A percentile compares a stretch with the other conserved stretches of the same genome.
phyloP scores from a whole-genome alignment of 2,329 filamentous ascomycete species.

The Penicillium sp. region DNA sequence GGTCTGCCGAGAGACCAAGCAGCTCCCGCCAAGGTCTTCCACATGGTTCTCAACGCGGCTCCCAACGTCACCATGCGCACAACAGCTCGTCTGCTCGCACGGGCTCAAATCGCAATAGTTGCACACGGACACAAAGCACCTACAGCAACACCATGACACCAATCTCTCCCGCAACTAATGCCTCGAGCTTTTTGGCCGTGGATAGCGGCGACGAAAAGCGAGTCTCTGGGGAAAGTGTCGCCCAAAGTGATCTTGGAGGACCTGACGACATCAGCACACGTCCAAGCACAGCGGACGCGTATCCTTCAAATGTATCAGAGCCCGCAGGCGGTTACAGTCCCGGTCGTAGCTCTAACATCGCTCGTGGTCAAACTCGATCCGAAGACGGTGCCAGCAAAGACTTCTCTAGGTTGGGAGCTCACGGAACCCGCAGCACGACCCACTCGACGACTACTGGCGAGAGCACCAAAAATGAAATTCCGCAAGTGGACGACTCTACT shows the following conservation, averaged over 20 bases:
- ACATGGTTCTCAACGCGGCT: slow-evolving; percentile 19
- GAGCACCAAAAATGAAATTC: slow-evolving; percentile 28
- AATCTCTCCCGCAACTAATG: slow-evolving; percentile 46
- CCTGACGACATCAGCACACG: slow-evolving; percentile 31
- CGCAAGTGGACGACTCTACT: slow-evolving; percentile 24
- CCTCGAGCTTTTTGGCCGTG: slow-evolving; percentile 45
- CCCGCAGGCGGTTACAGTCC: slow-evolving; percentile 25
- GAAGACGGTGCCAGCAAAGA: slow-evolving; percentile 29
- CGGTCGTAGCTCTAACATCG: slow-evolving; percentile 24
- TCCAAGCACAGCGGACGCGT: slow-evolving; percentile 33
- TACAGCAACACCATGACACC: slow-evolving; percentile 46
- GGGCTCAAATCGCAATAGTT: slow-evolving; percentile 39
- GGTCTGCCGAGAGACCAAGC: slow-evolving; percentile 27
- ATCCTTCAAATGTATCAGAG: slow-evolving; percentile 22
- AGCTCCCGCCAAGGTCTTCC: slow-evolving; percentile 31
- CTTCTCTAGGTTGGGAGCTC: slow-evolving; percentile 21
- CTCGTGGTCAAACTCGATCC: slow-evolving; percentile 15
- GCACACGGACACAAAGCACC: slow-evolving; percentile 43
- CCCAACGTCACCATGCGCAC: slow-evolving; percentile 33
- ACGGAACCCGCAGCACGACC: slow-evolving; percentile 28
- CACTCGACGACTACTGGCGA: slow-evolving; percentile 31
- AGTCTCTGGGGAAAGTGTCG: slow-evolving; percentile 28
- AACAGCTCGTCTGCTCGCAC: slow-evolving; percentile 37
- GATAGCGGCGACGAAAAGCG: slow-evolving; percentile 45
- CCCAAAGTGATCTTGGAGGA: slow-evolving; percentile 32